Evolutionary conservation across 225 moss, liverwort and hornwort genomes (phyloP), one percentile per base, ranked within the genome.

Genomic region (Straminergon stramineum): DNA sequence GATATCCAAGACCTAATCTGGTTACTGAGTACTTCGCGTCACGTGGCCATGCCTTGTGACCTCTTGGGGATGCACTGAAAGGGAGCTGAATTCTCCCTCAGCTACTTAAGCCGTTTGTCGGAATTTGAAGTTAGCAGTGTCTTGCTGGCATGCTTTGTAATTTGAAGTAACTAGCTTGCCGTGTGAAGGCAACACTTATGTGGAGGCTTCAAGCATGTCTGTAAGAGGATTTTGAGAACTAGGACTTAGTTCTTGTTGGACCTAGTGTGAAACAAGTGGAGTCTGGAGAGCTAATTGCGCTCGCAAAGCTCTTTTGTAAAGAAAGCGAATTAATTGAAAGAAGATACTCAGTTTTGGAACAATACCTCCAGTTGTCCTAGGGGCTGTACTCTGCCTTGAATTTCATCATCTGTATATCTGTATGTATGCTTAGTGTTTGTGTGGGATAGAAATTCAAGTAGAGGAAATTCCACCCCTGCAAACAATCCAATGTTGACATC

Each of bases 271-370:
- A 83, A 52, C 86, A 70, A 60, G 56, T 37, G 30, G 58, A 92
- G 82, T 64, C 51, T 78, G 35, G 65, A 51, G 85, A 81, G 87
- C 85, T 82, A 81, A 68, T 80, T 80, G 89, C 80, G 53, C 48
- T n/a, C 30, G 60, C 84, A 77, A 79, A 77, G 71, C 85, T 89
- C 87, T 80, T 61, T 87, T 92, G 87, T 91, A 92, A 89, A 91
- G 78, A 89, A 87, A 74, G 67, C 75, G n/a, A 89, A 87, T 57
- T 39, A 68, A 80, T 77, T 80, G 63, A 82, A 87, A 69, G 88
- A 65, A 86, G 58, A 74, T 79, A 76, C 81, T 61, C 71, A 86
- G 80, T 83, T 89, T 86, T 86, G 90, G 74, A 92, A 78, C 70
- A 85, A 22, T 28, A 30, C 56, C 48, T 56, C 48, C 39, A 82